These are phyloP conservation scores for Pseudopyrenochaeta lycopersici DNA, from an alignment of 2,329 filamentous ascomycete genomes.

Conservation along the genomic window DNA sequence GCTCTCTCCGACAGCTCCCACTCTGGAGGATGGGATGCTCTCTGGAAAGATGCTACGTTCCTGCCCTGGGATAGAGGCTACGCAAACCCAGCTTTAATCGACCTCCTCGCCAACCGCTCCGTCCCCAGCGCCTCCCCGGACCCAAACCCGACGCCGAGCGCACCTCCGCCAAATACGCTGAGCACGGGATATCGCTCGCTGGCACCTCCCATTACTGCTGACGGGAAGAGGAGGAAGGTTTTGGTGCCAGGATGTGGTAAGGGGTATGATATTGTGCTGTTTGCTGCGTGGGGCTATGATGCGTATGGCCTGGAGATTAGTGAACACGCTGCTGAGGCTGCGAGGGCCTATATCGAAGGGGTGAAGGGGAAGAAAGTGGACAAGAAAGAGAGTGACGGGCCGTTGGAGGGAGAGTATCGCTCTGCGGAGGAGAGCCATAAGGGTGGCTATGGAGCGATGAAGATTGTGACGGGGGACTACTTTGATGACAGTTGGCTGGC, in stretches of 20 bases:
- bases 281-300: slow-evolving; percentile 79
- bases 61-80: slow-evolving; percentile 68
- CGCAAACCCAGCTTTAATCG: slow-evolving; percentile 67
- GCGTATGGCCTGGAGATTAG: slow-evolving; percentile 78
- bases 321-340: slow-evolving; percentile 57
- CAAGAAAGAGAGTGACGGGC: slow-evolving; percentile 25
- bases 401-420: slow-evolving; percentile 54
- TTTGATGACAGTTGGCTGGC: slow-evolving; percentile 68
- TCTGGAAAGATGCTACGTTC: slow-evolving; percentile 64
- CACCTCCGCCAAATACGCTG: slow-evolving; percentile 13
- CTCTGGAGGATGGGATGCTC: slow-evolving; percentile 59
- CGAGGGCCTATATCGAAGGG: slow-evolving; percentile 51
- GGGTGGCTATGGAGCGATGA: slow-evolving; percentile 60
- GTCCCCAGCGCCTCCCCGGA: slow-evolving; percentile 17
- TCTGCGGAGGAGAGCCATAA: slow-evolving; percentile 53
- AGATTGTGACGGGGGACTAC: slow-evolving; percentile 72
- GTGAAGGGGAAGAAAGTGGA: slow-evolving; percentile 12
- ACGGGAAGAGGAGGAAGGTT: slow-evolving; percentile 61
- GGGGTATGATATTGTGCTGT: slow-evolving; percentile 81
- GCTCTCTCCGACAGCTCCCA: slow-evolving; percentile 53
- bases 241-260: slow-evolving; percentile 84
- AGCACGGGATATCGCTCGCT: slow-evolving; percentile 10
- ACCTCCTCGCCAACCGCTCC: slow-evolving; percentile 52
- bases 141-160: slow-evolving; percentile 29
- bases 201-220: slow-evolving; percentile 19